Percentiles rank a stretch among this genome's conserved stretches.
phyloP scores from a whole-genome alignment of 805 yeast species.

The Candida golubevii region DNA sequence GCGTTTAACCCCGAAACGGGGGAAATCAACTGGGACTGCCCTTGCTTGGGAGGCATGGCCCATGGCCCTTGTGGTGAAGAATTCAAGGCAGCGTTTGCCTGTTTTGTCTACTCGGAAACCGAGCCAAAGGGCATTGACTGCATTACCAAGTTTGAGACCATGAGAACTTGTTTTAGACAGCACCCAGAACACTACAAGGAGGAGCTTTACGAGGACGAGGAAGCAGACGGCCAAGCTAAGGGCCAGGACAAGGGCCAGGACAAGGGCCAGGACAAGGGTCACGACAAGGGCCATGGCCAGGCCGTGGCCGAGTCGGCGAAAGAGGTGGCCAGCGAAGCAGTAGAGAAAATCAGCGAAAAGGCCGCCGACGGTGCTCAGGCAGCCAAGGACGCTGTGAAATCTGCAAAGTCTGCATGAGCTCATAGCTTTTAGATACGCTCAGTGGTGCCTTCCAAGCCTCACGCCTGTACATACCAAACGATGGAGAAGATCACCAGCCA shows the following conservation, averaged over 20 bases:
- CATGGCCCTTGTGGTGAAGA: constrained; percentile 98
- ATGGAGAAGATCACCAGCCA: no score
- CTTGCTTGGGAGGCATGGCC: constrained; percentile 99
- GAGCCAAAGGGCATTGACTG: constrained; percentile 98
- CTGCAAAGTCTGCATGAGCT: no score
- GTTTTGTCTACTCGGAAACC: constrained; percentile 88
- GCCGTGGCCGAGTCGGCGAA: background rate
- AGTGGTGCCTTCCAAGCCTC: no score
- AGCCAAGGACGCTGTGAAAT: no score
- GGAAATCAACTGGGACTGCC: constrained; percentile 99
- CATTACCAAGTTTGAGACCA: constrained; percentile 79
- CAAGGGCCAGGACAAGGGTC: no score
- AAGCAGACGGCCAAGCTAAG: no score
- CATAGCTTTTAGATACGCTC: no score
- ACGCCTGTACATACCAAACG: no score
- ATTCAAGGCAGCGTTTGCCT: constrained; percentile 89
- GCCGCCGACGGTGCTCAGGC: no score
- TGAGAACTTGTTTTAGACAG: constrained; percentile 92
- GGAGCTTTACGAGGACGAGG: constrained; percentile 76
- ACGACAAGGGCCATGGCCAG: constrained; percentile 16
- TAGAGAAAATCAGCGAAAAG: no score
- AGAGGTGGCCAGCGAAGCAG: background rate
- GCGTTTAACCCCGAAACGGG: constrained; percentile 97
- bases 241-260: no score
- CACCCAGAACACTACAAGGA: constrained; percentile 93